These are phyloP conservation scores for Fusarium tanahbumbuense DNA, from an alignment of 2,329 filamentous ascomycete genomes.

Conservation along the genomic window DNA sequence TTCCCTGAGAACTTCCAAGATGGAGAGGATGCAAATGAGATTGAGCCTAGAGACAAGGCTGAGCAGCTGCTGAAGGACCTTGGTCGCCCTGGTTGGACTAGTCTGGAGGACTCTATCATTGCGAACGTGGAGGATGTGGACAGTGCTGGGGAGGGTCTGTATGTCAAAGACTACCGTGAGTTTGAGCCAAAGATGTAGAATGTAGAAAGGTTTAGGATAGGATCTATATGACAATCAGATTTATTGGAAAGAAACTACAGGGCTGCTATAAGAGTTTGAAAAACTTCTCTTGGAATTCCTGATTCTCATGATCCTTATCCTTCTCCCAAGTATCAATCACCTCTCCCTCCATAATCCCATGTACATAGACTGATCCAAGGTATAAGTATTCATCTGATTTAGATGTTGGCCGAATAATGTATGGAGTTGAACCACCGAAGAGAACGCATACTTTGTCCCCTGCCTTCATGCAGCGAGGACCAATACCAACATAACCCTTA, in stretches of 20 bases:
- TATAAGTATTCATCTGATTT: accelerated
- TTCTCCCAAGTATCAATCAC: not conserved
- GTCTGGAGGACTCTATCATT: conserved; percentile 13
- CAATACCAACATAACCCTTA: not conserved
- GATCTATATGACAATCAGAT: too few species aligned
- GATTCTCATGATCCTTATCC: accelerated
- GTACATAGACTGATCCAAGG: not conserved
- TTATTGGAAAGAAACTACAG: too few species aligned
- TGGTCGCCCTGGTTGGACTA: conserved; percentile 31
- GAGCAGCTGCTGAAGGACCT: conserved; percentile 22
- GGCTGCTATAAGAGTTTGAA: not conserved
- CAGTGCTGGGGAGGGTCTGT: not conserved
- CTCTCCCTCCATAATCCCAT: not conserved
- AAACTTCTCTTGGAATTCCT: accelerated
- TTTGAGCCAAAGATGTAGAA: not conserved
- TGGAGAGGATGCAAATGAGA: conserved; percentile 24
- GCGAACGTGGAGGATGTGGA: not conserved
- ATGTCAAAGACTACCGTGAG: not conserved
- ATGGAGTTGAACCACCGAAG: not conserved
- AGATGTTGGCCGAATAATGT: accelerated
- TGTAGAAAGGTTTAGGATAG: accelerated
- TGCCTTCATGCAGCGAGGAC: not conserved
- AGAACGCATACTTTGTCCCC: not conserved
- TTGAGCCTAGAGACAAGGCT: conserved; percentile 21
- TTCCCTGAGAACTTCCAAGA: conserved; percentile 43